Evolutionary conservation across 176 grass and related monocot genomes (phyloP), one percentile per base, ranked within the genome.

Genomic region (Triticum monococcum): DNA sequence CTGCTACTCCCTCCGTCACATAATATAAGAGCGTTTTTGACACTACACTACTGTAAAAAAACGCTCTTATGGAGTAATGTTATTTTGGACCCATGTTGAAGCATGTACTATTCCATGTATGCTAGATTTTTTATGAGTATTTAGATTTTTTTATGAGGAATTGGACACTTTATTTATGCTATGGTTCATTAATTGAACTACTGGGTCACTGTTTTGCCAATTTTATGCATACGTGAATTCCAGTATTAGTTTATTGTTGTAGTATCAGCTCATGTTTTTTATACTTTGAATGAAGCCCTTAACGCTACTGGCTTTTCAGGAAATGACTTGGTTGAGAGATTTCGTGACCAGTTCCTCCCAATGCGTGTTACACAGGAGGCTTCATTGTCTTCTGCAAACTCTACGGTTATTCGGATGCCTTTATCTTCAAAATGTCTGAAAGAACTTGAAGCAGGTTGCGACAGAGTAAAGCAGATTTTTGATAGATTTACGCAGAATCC

Each of bases 301-400:
- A 79, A 76, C 67, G 25, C 31, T 81, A 72, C 40, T 87, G 73
- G 13, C 22, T 68, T 94, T 94, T 73, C 90, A 98, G 96, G 91
- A 77, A 95, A 94, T 77, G 88, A 98, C 88, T 92, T 98, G 90
- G 83, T 89, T 12, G 93, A 98, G 87, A 93, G 93, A 79, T 98
- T 98, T 90, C 88, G 77, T 75, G 93, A 98, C 91, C 96, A 98
- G 66, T 98, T 98, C 84, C 66, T 81, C 77, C 96, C 96, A 68
- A 92, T 98, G 93, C 91, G 86, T 73, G 90, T 95, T 80, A 89
- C 80, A 77, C 81, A 93, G 90, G 93, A 95, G 59, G 88, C 81
- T 82, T 98, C 93, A 82, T 57, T 94, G 26, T 85, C 87, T 87
- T 89, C 90, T 78, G 91, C 93, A 80, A 94, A 92, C 90, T 98